Evolutionary conservation across 768 basidiomycete genomes (phyloP).

Genomic region (Boletus tomentosulus): DNA sequence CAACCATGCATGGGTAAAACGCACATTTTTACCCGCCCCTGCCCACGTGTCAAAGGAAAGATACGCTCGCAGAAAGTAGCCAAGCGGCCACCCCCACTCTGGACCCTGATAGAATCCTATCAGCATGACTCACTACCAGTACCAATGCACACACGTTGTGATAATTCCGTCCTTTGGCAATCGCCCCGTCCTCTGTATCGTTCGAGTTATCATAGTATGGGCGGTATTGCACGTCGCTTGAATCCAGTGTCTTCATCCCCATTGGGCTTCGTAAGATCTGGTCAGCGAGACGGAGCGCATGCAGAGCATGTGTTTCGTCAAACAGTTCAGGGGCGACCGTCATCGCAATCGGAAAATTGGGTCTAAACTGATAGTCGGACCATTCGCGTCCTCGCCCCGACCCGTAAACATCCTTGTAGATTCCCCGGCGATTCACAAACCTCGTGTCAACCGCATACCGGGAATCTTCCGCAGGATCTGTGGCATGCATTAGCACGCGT

Average conservation of each 20-base stretch:
- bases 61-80: slow-evolving; percentile 93
- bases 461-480: slow-evolving; percentile 69
- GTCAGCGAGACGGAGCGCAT: slow-evolving; percentile 77
- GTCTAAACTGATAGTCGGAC: slow-evolving; percentile 95
- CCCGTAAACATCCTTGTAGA: slow-evolving; percentile 97
- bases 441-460: slow-evolving; percentile 65
- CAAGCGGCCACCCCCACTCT: slow-evolving; percentile 94
- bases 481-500: slow-evolving; percentile 1
- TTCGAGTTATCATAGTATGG: slow-evolving; percentile 92
- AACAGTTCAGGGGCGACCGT: slow-evolving; percentile 95
- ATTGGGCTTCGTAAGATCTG: slow-evolving; percentile 78
- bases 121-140: slow-evolving; percentile 5
- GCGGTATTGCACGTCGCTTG: slow-evolving; percentile 82
- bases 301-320: slow-evolving; percentile 71
- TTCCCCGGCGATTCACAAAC: slow-evolving; percentile 84
- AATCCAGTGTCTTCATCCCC: slow-evolving; percentile 96
- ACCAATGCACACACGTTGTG: slow-evolving; percentile 59
- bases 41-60: slow-evolving; percentile 76
- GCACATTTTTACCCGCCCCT: slow-evolving; percentile 65
- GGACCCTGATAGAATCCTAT: slow-evolving; percentile 55
- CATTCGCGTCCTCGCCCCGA: slow-evolving; percentile 85
- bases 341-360: slow-evolving; percentile 96
- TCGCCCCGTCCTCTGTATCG: slow-evolving; percentile 73
- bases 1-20: slow-evolving; percentile 22
- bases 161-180: slow-evolving; percentile 95